phyloP scores from a whole-genome alignment of 2,329 filamentous ascomycete genomes.

The Colletotrichum salicis region DNA sequence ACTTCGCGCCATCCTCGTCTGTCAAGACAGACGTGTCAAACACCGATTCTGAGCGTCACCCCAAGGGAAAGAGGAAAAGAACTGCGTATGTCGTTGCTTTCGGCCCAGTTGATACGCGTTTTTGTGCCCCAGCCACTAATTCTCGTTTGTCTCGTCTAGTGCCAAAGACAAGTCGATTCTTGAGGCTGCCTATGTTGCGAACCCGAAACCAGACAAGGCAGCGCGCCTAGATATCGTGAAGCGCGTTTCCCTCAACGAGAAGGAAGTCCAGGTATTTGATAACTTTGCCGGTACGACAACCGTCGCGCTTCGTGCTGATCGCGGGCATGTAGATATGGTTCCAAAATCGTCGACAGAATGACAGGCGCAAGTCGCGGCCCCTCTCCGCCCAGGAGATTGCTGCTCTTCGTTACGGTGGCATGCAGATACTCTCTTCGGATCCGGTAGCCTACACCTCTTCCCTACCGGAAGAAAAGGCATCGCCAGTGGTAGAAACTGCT shows the following conservation, averaged over 20 bases:
- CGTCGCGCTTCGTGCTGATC: slow-evolving; percentile 5
- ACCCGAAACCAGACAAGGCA: slow-evolving; percentile 91
- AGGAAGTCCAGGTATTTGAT: slow-evolving; percentile 86
- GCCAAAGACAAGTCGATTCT: slow-evolving; percentile 90
- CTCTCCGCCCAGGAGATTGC: slow-evolving; percentile 81
- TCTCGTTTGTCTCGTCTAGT: slow-evolving; percentile 56
- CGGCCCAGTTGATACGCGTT: background rate
- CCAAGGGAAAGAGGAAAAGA: slow-evolving; percentile 71
- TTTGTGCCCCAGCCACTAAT: slow-evolving; percentile 3
- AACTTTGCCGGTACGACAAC: background rate
- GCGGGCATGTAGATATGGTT: slow-evolving; percentile 85
- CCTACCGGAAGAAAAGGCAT: slow-evolving; percentile 33
- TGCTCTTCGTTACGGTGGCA: slow-evolving; percentile 65
- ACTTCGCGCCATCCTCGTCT: background rate
- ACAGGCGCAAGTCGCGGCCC: slow-evolving; percentile 87
- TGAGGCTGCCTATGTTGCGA: slow-evolving; percentile 84
- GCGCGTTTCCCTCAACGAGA: slow-evolving; percentile 89
- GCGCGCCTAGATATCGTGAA: slow-evolving; percentile 86
- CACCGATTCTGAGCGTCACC: slow-evolving; percentile 55
- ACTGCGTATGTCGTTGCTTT: slow-evolving; percentile 64
- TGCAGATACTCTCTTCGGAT: slow-evolving; percentile 63
- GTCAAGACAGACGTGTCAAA: slow-evolving; percentile 25
- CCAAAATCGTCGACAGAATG: slow-evolving; percentile 93
- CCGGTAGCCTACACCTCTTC: slow-evolving; percentile 45
- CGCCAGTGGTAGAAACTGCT: slow-evolving; percentile 4